Evolutionary conservation across 2,329 filamentous ascomycete species (phyloP).

Genomic region (Parasarocladium wereldwijsianum): DNA sequence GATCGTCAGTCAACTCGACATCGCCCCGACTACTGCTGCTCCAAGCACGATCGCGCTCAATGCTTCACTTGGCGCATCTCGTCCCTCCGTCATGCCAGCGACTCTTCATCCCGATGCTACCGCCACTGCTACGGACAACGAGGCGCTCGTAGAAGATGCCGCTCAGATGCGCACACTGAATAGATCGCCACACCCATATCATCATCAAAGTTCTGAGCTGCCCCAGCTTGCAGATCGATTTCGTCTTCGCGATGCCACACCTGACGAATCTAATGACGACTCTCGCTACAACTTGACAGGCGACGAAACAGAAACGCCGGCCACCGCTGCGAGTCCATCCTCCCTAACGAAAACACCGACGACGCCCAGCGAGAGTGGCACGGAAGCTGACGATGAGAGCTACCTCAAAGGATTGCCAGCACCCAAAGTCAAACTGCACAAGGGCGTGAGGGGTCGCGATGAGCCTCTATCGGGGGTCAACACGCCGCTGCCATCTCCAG

Average conservation of each 20-base stretch:
- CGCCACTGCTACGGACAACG: slow-evolving; percentile 21
- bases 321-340: too few species aligned
- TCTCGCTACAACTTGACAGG: too few species aligned
- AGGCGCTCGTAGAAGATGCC: too few species aligned
- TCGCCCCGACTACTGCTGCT: too few species aligned
- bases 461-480: slow-evolving; percentile 38
- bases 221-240: slow-evolving; percentile 32
- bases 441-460: slow-evolving; percentile 55
- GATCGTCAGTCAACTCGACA: too few species aligned
- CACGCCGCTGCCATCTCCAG: slow-evolving; percentile 38
- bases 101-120: slow-evolving; percentile 22
- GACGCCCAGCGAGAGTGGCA: slow-evolving; percentile 73
- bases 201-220: slow-evolving; percentile 41
- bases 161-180: slow-evolving; percentile 32
- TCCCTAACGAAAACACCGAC: slow-evolving; percentile 37
- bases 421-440: slow-evolving; percentile 56
- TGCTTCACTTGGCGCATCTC: slow-evolving; percentile 9
- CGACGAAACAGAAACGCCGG: slow-evolving; percentile 3
- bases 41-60: too few species aligned
- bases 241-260: slow-evolving; percentile 10
- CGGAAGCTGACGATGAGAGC: slow-evolving; percentile 89
- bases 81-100: slow-evolving; percentile 29
- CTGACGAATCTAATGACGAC: slow-evolving; percentile 6
- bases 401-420: slow-evolving; percentile 75
- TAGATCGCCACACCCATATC: slow-evolving; percentile 55